A percentile compares a stretch with the other conserved stretches of the same genome.
These are phyloP conservation scores for Serendipita sp. DNA, from an alignment of 768 basidiomycete species.

Conservation along the genomic window DNA sequence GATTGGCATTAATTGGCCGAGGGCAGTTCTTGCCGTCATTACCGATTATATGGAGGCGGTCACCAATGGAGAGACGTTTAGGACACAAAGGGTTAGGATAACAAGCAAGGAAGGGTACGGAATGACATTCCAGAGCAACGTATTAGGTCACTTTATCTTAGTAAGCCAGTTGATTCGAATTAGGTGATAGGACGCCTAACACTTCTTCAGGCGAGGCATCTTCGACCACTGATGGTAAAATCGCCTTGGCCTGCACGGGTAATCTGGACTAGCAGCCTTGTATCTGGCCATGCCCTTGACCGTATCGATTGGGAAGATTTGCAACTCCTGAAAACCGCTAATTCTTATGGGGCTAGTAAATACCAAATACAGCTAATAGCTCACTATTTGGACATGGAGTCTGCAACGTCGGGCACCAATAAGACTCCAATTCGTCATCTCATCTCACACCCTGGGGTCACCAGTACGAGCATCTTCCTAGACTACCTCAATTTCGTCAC, in stretches of 20 bases:
- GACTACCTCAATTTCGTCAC: slow-evolving; percentile 7
- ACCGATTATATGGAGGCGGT: slow-evolving; percentile 29
- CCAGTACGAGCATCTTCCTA: slow-evolving; percentile 37
- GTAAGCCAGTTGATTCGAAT: slow-evolving; percentile 27
- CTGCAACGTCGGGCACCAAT: slow-evolving; percentile 9
- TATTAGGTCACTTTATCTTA: slow-evolving; percentile 66
- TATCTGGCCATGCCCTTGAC: slow-evolving; percentile 24
- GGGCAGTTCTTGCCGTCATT: slow-evolving; percentile 31
- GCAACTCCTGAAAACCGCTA: slow-evolving; percentile 44
- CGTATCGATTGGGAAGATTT: slow-evolving; percentile 50
- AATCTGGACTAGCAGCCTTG: slow-evolving; percentile 66
- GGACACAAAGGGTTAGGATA: slow-evolving; percentile 42
- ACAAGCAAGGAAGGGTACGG: slow-evolving; percentile 55
- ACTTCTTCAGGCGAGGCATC: slow-evolving; percentile 37
- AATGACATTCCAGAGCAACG: slow-evolving; percentile 70
- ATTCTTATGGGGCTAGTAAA: slow-evolving; percentile 57
- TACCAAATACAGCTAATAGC: slow-evolving; percentile 62
- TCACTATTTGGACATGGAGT: slow-evolving; percentile 14
- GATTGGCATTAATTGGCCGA: slow-evolving; percentile 33
- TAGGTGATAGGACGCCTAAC: slow-evolving; percentile 5
- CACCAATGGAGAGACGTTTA: slow-evolving; percentile 34
- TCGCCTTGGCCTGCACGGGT: slow-evolving; percentile 34
- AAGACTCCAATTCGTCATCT: slow-evolving; percentile 35
- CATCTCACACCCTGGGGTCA: slow-evolving; percentile 53
- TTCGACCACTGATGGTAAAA: slow-evolving; percentile 33